Base-by-base conservation (phyloP, 2,329 filamentous ascomycete genomes). In the Chaetomiaceae sp. region DNA sequence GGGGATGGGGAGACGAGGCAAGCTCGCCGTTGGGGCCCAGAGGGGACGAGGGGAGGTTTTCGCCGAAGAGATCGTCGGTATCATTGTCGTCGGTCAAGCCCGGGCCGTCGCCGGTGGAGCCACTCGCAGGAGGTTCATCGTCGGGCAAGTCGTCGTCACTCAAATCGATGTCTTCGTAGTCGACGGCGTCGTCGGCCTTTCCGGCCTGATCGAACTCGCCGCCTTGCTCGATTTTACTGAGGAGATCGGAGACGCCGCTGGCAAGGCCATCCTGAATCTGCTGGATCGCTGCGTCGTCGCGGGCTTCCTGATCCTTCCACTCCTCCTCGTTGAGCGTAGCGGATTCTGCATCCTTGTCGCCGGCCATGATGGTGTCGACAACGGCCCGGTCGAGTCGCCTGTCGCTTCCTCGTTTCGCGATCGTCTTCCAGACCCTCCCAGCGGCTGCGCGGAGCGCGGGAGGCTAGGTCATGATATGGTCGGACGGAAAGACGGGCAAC, bases 131-230 rank as follows among this genome's bases (percentile, higher is more conserved):
- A 45, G 82, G 77, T 50, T 87, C 83, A 53, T 93, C 88, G 6
- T 93, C 88, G 10, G 88, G 85, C 7, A 95, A 75, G 53, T 96
- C 90, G 61, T 94, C 89, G 62, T 97, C 91, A 52, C 97, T 90
- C 58, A 78, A 96, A 62, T 98, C 91, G 58, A 78, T 97, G 62
- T 98, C 91, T 51, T 93, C 72, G 35, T 75, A 98, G 62, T 98
- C 93, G 52, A 93, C 70, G 33, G 93, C 93, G 67, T 97, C 87
- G 50, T 89, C 89, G 45, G 89, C 91, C 66, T 98, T 98, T 64
- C 88, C 85, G 6, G 74, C 72, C 54, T 81, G 73, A 54, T 83
- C 81, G 53, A 83, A 76, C 19, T 72, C 63, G 43, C 66, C 68
- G 41, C 53, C 57, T 7, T 42, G 34, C 9, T 44, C 40, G 42